Evolutionary conservation across 495 filamentous ascomycete genomes (phyloP).

Genomic region (Coniosporium apollinis): DNA sequence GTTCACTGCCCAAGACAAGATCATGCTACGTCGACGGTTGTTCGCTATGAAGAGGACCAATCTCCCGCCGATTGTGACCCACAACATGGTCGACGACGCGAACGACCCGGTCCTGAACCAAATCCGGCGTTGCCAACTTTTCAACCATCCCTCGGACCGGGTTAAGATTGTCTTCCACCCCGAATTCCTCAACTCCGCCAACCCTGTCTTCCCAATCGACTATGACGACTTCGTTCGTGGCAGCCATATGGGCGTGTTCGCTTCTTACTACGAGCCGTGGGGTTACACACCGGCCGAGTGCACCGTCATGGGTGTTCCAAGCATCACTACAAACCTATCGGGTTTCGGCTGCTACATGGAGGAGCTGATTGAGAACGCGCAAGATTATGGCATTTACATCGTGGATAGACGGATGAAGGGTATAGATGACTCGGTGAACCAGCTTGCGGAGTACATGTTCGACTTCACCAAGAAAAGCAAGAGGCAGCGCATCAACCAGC

Average conservation of each 20-base stretch:
- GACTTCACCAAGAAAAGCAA: slow-evolving; percentile 90
- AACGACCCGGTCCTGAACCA: slow-evolving; percentile 95
- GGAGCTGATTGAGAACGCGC: slow-evolving; percentile 93
- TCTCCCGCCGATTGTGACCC: slow-evolving; percentile 92
- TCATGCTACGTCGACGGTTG: slow-evolving; percentile 76
- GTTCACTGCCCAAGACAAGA: slow-evolving; percentile 76
- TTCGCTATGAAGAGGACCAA: slow-evolving; percentile 89
- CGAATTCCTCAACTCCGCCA: slow-evolving; percentile 89
- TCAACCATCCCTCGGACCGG: slow-evolving; percentile 86
- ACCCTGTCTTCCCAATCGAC: slow-evolving; percentile 86
- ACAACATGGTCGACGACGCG: slow-evolving; percentile 91
- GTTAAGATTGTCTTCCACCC: slow-evolving; percentile 98
- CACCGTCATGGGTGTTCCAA: slow-evolving; percentile 97
- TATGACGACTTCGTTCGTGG: slow-evolving; percentile 98
- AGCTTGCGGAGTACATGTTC: slow-evolving; percentile 82
- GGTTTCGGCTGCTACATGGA: slow-evolving; percentile 99
- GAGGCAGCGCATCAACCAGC: slow-evolving; percentile 92
- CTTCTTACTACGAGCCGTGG: slow-evolving; percentile 98
- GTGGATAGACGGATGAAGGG: slow-evolving; percentile 92
- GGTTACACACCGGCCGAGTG: slow-evolving; percentile 97
- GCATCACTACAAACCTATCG: slow-evolving; percentile 94
- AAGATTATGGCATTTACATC: slow-evolving; percentile 97
- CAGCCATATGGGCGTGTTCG: slow-evolving; percentile 86
- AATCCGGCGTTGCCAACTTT: slow-evolving; percentile 86
- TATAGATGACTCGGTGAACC: slow-evolving; percentile 92